Evolutionary conservation across 2,329 filamentous ascomycete genomes (phyloP).

Genomic region (Sporothrix globosa): DNA sequence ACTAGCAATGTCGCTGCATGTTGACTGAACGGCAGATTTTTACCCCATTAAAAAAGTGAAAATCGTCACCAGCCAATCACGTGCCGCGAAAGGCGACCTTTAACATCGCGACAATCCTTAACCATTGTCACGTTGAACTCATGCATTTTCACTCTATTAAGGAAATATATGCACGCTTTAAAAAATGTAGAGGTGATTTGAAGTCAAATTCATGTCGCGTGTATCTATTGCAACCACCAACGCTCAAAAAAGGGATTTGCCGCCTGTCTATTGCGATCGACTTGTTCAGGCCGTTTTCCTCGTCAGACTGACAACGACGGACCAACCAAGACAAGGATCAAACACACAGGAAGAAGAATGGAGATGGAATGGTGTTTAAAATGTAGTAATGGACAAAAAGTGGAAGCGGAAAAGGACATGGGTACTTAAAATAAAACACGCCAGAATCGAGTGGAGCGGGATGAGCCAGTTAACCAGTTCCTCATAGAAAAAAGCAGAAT

Average conservation of each 20-base stretch:
- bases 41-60: conserved; percentile 19
- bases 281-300: not conserved
- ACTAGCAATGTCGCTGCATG: too few species aligned
- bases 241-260: not conserved
- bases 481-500: conserved; percentile 16
- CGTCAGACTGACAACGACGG: not conserved
- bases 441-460: conserved; percentile 19
- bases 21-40: conserved; percentile 29
- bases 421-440: conserved; percentile 16
- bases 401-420: not conserved
- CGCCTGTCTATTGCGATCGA: conserved; percentile 9
- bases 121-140: not conserved
- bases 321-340: not conserved
- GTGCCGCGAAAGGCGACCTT: conserved; percentile 20
- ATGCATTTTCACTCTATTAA: not conserved
- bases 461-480: conserved; percentile 24
- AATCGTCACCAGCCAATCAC: conserved; percentile 26
- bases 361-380: conserved; percentile 20
- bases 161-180: conserved; percentile 19
- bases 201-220: not conserved
- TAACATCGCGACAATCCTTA: not conserved
- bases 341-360: conserved; percentile 20
- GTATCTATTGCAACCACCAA: conserved; percentile 14
- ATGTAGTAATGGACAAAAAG: conserved; percentile 15
- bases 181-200: conserved; percentile 26